A percentile compares a stretch with the other conserved stretches of the same genome.
Evolutionary conservation across 2,329 filamentous ascomycete species (phyloP).

Genomic region (Aspergillus carbonarius): DNA sequence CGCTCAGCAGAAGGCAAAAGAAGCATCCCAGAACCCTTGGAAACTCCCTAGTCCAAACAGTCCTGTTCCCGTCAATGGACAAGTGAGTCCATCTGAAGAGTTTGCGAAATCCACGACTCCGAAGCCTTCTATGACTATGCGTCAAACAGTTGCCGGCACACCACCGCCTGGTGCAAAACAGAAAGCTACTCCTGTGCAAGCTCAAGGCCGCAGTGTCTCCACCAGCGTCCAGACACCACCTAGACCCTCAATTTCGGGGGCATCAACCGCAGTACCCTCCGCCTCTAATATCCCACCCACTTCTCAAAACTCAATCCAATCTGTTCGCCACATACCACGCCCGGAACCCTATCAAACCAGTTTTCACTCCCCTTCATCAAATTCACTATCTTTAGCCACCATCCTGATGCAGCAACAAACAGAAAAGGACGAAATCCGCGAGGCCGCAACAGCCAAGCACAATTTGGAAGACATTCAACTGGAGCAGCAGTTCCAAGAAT

Average conservation of each 20-base stretch:
- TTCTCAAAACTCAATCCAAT: constrained; percentile 37
- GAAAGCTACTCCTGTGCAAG: constrained; percentile 44
- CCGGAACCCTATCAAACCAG: constrained; percentile 28
- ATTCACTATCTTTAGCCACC: constrained; percentile 76
- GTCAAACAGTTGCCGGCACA: constrained; percentile 58
- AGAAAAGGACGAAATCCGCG: constrained; percentile 78
- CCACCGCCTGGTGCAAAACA: constrained; percentile 28
- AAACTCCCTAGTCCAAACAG: constrained; percentile 47
- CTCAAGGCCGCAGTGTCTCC: constrained; percentile 43
- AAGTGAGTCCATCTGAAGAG: constrained; percentile 14
- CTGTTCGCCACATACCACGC: constrained; percentile 52
- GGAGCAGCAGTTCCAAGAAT: constrained; percentile 90
- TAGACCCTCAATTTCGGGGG: constrained; percentile 20
- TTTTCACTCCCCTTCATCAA: constrained; percentile 54
- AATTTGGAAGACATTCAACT: constrained; percentile 93
- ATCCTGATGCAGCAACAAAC: constrained; percentile 85
- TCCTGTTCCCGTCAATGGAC: constrained; percentile 29
- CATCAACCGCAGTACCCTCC: constrained; percentile 39
- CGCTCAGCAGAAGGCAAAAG: constrained; percentile 36
- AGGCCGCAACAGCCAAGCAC: constrained; percentile 76
- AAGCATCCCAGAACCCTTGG: constrained; percentile 58
- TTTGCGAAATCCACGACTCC: constrained; percentile 26
- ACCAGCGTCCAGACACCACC: constrained; percentile 16
- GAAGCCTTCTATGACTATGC: constrained; percentile 58
- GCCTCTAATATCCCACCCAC: constrained; percentile 22